Evolutionary conservation across 2,329 filamentous ascomycete genomes (phyloP).

Genomic region (Alternaria brassicae): DNA sequence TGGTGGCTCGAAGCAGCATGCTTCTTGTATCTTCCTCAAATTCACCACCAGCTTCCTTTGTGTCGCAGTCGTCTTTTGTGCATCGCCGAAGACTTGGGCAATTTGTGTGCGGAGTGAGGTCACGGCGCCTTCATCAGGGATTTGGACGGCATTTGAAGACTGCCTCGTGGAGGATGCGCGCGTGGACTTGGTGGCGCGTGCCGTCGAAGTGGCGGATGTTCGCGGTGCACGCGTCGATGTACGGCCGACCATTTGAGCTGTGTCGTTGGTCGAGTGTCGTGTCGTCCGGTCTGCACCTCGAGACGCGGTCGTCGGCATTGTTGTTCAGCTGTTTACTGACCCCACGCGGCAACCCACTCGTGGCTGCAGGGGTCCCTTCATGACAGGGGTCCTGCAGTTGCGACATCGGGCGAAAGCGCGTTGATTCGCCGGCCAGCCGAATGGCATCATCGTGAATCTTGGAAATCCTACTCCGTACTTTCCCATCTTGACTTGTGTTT

Average conservation of each 20-base stretch:
- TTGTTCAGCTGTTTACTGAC: conserved; percentile 19
- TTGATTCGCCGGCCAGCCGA: conserved; percentile 26
- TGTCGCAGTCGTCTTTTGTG: conserved; percentile 86
- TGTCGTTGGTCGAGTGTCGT: conserved; percentile 14
- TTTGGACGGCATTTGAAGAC: conserved; percentile 50
- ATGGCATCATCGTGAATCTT: conserved; percentile 21
- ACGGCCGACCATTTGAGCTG: conserved; percentile 55
- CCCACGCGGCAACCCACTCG: conserved; percentile 13
- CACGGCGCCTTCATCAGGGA: conserved; percentile 75
- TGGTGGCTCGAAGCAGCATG: conserved; percentile 69
- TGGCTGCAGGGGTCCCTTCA: conserved; percentile 12
- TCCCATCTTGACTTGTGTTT: conserved; percentile 4
- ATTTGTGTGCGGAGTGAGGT: conserved; percentile 77
- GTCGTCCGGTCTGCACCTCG: conserved; percentile 16
- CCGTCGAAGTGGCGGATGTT: conserved; percentile 45
- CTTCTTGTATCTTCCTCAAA: conserved; percentile 88
- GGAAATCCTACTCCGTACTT: background rate
- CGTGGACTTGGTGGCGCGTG: conserved; percentile 54
- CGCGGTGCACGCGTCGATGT: conserved; percentile 53
- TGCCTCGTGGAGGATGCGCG: conserved; percentile 54
- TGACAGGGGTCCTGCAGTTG: conserved; percentile 24
- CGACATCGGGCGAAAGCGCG: conserved; percentile 33
- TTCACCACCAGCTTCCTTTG: conserved; percentile 90
- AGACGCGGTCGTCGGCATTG: conserved; percentile 16
- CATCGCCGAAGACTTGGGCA: conserved; percentile 63